These are phyloP conservation scores for Phylloporus scabripes DNA, from an alignment of 768 basidiomycete species.

Conservation along the genomic window DNA sequence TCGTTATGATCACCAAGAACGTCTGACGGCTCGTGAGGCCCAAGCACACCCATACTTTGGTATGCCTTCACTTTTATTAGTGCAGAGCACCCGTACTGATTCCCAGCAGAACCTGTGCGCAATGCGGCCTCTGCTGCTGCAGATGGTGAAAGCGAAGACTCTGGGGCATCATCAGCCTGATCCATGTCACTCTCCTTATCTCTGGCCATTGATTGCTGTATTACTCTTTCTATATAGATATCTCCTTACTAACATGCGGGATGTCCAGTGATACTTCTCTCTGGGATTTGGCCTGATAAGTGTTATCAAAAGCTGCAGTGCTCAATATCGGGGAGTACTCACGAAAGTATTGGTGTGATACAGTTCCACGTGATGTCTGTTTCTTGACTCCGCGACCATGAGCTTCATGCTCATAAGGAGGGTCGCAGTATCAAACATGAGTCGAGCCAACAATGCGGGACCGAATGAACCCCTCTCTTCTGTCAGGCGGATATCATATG, in stretches of 20 bases:
- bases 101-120: constrained; percentile 60
- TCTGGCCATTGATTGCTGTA: constrained; percentile 27
- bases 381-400: not conserved
- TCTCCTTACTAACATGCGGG: constrained; percentile 21
- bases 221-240: constrained; percentile 32
- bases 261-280: constrained; percentile 16
- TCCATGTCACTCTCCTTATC: constrained; percentile 24
- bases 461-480: not conserved
- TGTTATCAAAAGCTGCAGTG: constrained; percentile 13
- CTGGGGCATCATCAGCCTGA: constrained; percentile 31
- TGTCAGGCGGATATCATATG: constrained; percentile 14
- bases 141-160: constrained; percentile 60
- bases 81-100: constrained; percentile 15
- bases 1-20: constrained; percentile 96
- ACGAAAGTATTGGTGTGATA: not conserved
- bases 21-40: constrained; percentile 90
- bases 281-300: constrained; percentile 16
- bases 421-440: constrained; percentile 6
- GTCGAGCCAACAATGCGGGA: constrained; percentile 1
- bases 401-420: constrained; percentile 4
- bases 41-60: constrained; percentile 93
- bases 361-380: constrained; percentile 13
- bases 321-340: constrained; percentile 2
- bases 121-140: constrained; percentile 39
- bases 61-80: constrained; percentile 28